Conservation (phyloP, 208 protist genomes). For the Acanthamoeba royreba region DNA sequence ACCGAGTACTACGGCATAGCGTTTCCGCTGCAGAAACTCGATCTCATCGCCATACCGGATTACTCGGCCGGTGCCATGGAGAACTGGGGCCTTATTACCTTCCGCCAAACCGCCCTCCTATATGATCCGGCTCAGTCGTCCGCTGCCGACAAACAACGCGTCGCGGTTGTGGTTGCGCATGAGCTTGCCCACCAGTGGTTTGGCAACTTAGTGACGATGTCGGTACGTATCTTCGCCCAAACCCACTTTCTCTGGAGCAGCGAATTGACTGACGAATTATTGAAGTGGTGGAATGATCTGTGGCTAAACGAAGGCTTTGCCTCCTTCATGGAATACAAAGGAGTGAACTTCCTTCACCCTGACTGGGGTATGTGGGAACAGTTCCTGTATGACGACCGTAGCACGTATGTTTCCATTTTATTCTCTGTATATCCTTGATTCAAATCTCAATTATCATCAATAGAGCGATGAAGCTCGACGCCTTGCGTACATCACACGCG, state of each 20-base stretch:
- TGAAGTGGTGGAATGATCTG: slow-evolving; percentile 94
- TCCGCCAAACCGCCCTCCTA: slow-evolving; percentile 84
- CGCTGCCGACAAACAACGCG: slow-evolving; percentile 58
- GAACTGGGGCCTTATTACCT: slow-evolving; percentile 96
- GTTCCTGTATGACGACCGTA: background rate
- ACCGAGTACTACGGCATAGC: slow-evolving; percentile 53
- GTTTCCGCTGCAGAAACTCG: slow-evolving; percentile 88
- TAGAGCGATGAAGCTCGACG: background rate
- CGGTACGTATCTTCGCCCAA: background rate
- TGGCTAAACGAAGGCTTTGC: slow-evolving; percentile 95
- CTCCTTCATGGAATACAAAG: slow-evolving; percentile 50
- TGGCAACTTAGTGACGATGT: slow-evolving; percentile 95
- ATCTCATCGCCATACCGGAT: slow-evolving; percentile 92
- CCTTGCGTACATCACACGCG: background rate
- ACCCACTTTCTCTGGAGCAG: background rate
- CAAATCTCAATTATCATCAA: background rate
- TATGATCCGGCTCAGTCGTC: slow-evolving; percentile 67
- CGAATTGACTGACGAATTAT: too few species aligned
- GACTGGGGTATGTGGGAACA: background rate
- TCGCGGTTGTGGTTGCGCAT: slow-evolving; percentile 51
- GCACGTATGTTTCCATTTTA: background rate
- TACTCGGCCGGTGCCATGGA: slow-evolving; percentile 93
- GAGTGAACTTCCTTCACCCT: slow-evolving; percentile 31
- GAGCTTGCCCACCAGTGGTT: slow-evolving; percentile 95
- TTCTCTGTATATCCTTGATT: background rate